Base-by-base conservation (phyloP, 2,329 filamentous ascomycete species). In the Xylariales sp. region DNA sequence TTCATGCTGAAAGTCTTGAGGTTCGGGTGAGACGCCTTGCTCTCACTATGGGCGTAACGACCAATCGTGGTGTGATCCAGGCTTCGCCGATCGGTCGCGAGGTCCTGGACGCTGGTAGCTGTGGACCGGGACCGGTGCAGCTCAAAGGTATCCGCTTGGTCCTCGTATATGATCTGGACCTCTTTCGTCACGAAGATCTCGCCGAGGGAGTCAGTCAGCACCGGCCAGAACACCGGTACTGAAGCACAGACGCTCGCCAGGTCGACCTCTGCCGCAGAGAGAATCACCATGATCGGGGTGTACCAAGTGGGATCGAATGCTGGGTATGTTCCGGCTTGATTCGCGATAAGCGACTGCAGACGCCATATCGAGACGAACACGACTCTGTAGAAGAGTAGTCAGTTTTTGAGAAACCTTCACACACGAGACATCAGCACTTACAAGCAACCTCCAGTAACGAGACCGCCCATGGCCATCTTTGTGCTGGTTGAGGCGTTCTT, bases 231-330 rank as follows among this genome's bases (percentile, higher is more conserved):
- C 28, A 55, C 48, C 13, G 52, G 52, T 13, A 54, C 44, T 20
- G 50, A 53, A 4, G 52, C 52, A 34, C 52, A 55, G 11, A 55
- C 30, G 21, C 44, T 49, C 21, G 51, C 52, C 3, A 50, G 43
- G 29, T 52, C 47, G 6, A 55, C 44, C 35, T 55, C 52, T n/a
- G 51, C 43, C 7, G 49, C 44, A 4, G 51, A 47, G 3, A 55
- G 40, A 12, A 55, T n/a, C 29, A 53, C 47, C 18, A 38, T 54
- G 37, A 54, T 52, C 4, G 52, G 48, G 6, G 48, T 53, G 37
- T 61, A 60, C 55, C 56, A 61, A 18, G 54, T 55, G 28, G 55
- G 55, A 33, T 61, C 58, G 35, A 57, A 50, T 1, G 52, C 58
- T 10, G 57, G 58, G 29, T 43, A 49, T 1, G 56, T 59, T 3